A percentile compares a stretch with the other conserved stretches of the same genome.
These are phyloP conservation scores for Amanita thiersii DNA, from an alignment of 768 basidiomycete species.

Conservation along the genomic window DNA sequence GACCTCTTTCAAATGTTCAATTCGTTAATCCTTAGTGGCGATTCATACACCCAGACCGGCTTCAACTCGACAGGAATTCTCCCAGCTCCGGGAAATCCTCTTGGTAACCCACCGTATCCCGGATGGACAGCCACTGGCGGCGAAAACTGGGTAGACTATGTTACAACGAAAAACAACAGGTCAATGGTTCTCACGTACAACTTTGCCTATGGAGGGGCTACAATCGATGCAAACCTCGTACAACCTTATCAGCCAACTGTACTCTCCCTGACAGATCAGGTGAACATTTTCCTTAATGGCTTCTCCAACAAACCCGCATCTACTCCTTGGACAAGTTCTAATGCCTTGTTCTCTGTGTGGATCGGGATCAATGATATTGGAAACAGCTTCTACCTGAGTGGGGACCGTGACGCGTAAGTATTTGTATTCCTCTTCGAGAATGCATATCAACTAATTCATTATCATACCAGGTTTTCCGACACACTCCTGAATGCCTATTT, in stretches of 20 bases:
- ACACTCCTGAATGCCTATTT: conserved; percentile 42
- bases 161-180: conserved; percentile 43
- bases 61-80: conserved; percentile 32
- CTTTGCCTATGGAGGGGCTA: conserved; percentile 60
- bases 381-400: conserved; percentile 39
- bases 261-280: conserved; percentile 50
- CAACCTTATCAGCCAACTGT: conserved; percentile 43
- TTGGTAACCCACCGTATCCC: conserved; percentile 49
- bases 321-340: conserved; percentile 47
- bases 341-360: conserved; percentile 59
- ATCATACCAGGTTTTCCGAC: conserved; percentile 34
- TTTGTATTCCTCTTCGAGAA: background rate
- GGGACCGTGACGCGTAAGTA: conserved; percentile 41
- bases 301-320: conserved; percentile 38
- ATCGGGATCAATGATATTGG: conserved; percentile 70
- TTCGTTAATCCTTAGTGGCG: conserved; percentile 29
- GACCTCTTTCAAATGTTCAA: background rate
- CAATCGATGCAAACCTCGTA: conserved; percentile 52
- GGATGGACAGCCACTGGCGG: conserved; percentile 48
- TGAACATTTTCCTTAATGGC: conserved; percentile 44
- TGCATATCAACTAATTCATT: background rate
- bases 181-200: conserved; percentile 53
- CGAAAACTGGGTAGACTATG: conserved; percentile 52
- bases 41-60: conserved; percentile 53
- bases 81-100: conserved; percentile 36